Evolutionary conservation across 2,329 filamentous ascomycete species (phyloP), one percentile per base, ranked within the genome.

Genomic region (Diaporthe caulivora): DNA sequence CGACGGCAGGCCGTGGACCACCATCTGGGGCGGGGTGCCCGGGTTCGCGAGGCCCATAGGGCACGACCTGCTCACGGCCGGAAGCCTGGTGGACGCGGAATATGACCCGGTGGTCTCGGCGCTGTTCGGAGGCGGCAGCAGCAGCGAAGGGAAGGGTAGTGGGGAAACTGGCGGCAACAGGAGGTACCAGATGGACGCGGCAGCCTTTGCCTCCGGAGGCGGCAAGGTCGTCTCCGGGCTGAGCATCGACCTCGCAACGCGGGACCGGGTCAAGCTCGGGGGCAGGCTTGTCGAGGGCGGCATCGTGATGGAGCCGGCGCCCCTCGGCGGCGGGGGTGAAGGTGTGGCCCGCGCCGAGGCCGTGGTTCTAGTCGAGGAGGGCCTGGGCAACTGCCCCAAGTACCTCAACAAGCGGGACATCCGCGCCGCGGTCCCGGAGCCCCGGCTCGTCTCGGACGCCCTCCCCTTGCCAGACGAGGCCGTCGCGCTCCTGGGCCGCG

Each of bases 321-420:
- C 53, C 74, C 49, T 29, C 31, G 64, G 40, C 5, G 80, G 81
- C 70, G 78, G 80, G 51, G 78, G 51, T 73, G 80, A 81, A 3
- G 76, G 75, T 8, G 78, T 75, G 17, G 80, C 78, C 4, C 81
- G 83, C 7, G 77, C 87, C 55, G 86, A 89, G 80, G 83, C 96
- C 47, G 91, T 92, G 18, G 85, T 95, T 57, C 88, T 88, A 53
- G 90, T 97, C 72, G 88, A 92, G 42, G 92, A 94, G 81, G 93
- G 91, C 76, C 79, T 97, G 84, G 92, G 94, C 0, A 97, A 97
- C 78, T 97, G 94, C 78, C 94, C 95, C 1, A 97, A 97, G 82
- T 97, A 97, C 78, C 80, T 97, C 44, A 97, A 96, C 81, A 90
- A 90, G 78, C 95, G 93, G 80, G 84, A 85, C 2, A 90, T 97